Evolutionary conservation across 2,329 filamentous ascomycete species (phyloP).

Genomic region (Fusarium nanum): DNA sequence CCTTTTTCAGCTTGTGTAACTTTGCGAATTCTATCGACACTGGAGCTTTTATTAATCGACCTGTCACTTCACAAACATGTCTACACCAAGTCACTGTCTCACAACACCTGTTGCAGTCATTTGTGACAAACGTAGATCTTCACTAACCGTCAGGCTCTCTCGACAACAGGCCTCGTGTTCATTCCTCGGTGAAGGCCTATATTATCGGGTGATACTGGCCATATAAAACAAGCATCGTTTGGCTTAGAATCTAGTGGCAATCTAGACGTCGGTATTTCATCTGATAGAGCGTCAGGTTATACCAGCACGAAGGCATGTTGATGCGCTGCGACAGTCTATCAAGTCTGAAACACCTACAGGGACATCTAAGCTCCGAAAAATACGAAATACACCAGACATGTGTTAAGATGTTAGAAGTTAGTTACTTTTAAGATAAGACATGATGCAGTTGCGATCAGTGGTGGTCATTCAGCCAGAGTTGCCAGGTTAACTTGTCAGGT

Average conservation of each 20-base stretch:
- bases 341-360: neutral
- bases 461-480: neutral
- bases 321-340: neutral
- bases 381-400: neutral
- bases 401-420: neutral
- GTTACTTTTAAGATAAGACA: neutral
- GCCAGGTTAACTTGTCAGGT: neutral
- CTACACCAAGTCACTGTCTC: neutral
- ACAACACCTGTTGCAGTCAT: neutral
- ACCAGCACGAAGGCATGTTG: neutral
- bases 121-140: neutral
- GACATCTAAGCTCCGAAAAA: neutral
- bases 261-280: neutral
- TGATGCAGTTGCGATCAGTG: too few relatives aligned
- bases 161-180: neutral
- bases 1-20: slow-evolving; percentile 6
- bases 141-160: neutral
- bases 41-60: neutral
- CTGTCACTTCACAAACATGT: neutral
- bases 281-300: neutral
- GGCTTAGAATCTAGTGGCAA: neutral
- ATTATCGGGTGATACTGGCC: neutral
- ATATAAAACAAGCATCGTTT: neutral
- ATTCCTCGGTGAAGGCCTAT: neutral
- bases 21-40: neutral